Percentiles rank a stretch among this genome's conserved stretches.
phyloP scores from a whole-genome alignment of 495 filamentous ascomycete genomes.

The Rhizodiscina lignyota region DNA sequence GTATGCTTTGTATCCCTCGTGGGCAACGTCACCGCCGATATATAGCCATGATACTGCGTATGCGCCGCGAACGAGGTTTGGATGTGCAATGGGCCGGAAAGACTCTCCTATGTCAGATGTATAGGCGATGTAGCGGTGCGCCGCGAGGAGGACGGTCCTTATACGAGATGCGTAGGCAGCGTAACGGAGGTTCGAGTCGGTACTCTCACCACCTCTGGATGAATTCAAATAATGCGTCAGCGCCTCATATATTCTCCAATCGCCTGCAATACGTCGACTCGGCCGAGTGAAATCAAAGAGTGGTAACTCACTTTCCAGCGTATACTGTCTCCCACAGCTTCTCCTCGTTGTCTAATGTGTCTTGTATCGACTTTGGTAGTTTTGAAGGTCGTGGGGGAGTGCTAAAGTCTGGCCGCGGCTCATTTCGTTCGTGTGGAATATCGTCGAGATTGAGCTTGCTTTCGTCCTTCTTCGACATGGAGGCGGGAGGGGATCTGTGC shows the following conservation, averaged over 20 bases:
- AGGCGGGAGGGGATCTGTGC: no score
- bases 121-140: constrained; percentile 94
- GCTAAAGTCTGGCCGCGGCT: constrained; percentile 21
- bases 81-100: constrained; percentile 86
- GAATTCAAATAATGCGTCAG: constrained; percentile 1
- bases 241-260: no score
- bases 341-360: constrained; percentile 60
- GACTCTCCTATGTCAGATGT: constrained; percentile 95
- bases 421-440: constrained; percentile 17
- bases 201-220: constrained; percentile 57
- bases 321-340: constrained; percentile 63
- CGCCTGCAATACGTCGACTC: background rate
- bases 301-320: constrained; percentile 57
- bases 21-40: constrained; percentile 70
- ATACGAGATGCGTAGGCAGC: constrained; percentile 79
- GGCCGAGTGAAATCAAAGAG: constrained; percentile 1
- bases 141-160: constrained; percentile 75
- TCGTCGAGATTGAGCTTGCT: constrained; percentile 8
- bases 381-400: constrained; percentile 40
- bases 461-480: constrained; percentile 16
- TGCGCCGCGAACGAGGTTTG: constrained; percentile 57
- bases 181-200: constrained; percentile 72
- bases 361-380: constrained; percentile 54
- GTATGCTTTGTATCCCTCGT: constrained; percentile 95
- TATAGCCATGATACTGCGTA: constrained; percentile 92